Conservation (phyloP, 345 rosid genomes). For the Aquilaria malaccensis region DNA sequence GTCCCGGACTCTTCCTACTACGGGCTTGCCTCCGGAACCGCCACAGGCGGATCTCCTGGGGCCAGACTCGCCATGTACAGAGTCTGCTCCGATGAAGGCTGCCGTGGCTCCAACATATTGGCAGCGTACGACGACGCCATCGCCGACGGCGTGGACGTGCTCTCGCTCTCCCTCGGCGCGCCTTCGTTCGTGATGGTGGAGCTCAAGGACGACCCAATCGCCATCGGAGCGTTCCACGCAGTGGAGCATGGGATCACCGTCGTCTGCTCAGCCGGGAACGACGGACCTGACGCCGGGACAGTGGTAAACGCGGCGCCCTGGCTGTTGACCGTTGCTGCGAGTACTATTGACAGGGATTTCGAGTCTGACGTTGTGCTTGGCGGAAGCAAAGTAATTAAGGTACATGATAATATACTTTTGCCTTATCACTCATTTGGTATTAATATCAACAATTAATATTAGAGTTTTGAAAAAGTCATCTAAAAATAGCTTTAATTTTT, state of each 20-base stretch:
- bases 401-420: slow-evolving; percentile 7
- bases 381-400: slow-evolving; percentile 53
- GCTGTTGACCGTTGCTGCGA: slow-evolving; percentile 80
- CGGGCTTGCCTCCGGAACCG: slow-evolving; percentile 66
- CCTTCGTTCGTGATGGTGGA: slow-evolving; percentile 23
- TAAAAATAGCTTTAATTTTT: too few relatives aligned
- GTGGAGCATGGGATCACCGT: slow-evolving; percentile 60
- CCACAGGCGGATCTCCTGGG: slow-evolving; percentile 62
- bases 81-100: slow-evolving; percentile 35
- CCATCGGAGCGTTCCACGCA: slow-evolving; percentile 81
- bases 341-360: slow-evolving; percentile 74
- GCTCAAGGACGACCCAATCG: slow-evolving; percentile 46
- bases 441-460: too few relatives aligned
- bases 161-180: slow-evolving; percentile 70
- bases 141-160: slow-evolving; percentile 59
- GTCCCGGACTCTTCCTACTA: slow-evolving; percentile 64
- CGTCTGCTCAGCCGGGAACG: slow-evolving; percentile 81
- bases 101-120: slow-evolving; percentile 55
- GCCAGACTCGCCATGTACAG: slow-evolving; percentile 68
- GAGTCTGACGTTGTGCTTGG: slow-evolving; percentile 69
- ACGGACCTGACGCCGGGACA: slow-evolving; percentile 44
- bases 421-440: neutral
- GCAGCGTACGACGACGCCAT: slow-evolving; percentile 79
- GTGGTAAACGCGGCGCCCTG: slow-evolving; percentile 73
- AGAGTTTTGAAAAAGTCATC: too few relatives aligned